Evolutionary conservation across 306 rosid species (phyloP).

Genomic region (Dicorynia guianensis): DNA sequence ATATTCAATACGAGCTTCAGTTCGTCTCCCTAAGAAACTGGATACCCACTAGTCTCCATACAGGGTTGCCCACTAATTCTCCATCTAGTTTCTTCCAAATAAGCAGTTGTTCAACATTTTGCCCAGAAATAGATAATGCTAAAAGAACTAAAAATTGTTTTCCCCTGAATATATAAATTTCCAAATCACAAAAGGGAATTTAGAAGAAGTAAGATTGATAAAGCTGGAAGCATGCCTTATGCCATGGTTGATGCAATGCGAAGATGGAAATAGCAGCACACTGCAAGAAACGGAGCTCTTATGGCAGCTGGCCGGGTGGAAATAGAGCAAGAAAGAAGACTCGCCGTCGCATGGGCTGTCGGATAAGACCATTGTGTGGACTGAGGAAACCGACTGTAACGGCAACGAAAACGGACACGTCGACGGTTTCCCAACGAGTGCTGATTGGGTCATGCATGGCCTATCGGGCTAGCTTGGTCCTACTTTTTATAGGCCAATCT

Average conservation of each 20-base stretch:
- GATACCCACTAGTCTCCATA: background rate
- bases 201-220: background rate
- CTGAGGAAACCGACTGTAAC: conserved; percentile 43
- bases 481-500: too few relatives aligned
- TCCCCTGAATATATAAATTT: background rate
- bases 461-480: too few relatives aligned
- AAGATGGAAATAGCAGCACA: background rate
- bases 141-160: background rate
- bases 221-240: conserved; percentile 34
- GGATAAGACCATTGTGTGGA: conserved; percentile 62
- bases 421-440: conserved; percentile 13
- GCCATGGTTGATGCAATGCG: background rate
- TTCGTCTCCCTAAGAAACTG: background rate
- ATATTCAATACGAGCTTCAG: background rate
- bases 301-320: background rate
- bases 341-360: conserved; percentile 20
- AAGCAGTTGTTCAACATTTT: background rate
- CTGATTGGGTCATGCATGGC: too few relatives aligned
- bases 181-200: background rate
- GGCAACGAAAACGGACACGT: conserved; percentile 41
- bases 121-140: background rate
- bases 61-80: background rate
- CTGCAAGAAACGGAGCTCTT: background rate
- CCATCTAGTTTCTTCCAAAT: background rate
- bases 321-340: background rate